Conservation (phyloP, 1,284 basidiomycete genomes). For the Dichomitus squalens region DNA sequence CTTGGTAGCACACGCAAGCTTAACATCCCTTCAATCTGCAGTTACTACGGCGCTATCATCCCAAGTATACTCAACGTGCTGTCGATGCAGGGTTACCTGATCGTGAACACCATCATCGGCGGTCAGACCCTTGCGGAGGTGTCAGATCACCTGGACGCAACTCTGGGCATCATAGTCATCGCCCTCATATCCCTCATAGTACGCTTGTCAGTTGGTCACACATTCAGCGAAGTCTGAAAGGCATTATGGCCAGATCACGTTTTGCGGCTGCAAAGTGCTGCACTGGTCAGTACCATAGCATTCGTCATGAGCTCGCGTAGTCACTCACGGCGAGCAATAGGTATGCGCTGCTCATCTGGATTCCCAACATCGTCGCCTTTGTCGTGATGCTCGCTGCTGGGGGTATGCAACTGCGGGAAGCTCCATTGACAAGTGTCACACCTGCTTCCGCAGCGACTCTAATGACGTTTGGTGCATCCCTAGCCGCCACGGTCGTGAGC, state of each 20-base stretch:
- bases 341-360: slow-evolving; percentile 65
- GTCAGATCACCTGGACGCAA: slow-evolving; percentile 49
- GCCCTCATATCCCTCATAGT: slow-evolving; percentile 67
- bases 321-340: slow-evolving; percentile 14
- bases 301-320: not conserved
- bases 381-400: slow-evolving; percentile 66
- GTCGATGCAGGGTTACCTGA: slow-evolving; percentile 67
- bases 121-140: slow-evolving; percentile 72
- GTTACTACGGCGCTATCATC: slow-evolving; percentile 63
- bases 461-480: slow-evolving; percentile 37
- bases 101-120: slow-evolving; percentile 75
- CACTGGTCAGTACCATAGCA: slow-evolving; percentile 43
- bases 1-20: not conserved
- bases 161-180: slow-evolving; percentile 80
- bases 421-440: slow-evolving; percentile 29
- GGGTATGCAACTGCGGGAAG: slow-evolving; percentile 44
- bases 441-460: slow-evolving; percentile 32
- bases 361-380: slow-evolving; percentile 69
- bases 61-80: slow-evolving; percentile 68
- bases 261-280: slow-evolving; percentile 66
- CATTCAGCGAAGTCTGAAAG: not conserved
- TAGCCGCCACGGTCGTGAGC: slow-evolving; percentile 49
- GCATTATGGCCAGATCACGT: slow-evolving; percentile 36
- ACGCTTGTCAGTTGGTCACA: slow-evolving; percentile 22
- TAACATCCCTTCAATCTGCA: slow-evolving; percentile 25